Percentiles rank a stretch among this genome's conserved stretches.
phyloP scores from a whole-genome alignment of 2,329 filamentous ascomycete species.

The Ramularia collo-cygni region DNA sequence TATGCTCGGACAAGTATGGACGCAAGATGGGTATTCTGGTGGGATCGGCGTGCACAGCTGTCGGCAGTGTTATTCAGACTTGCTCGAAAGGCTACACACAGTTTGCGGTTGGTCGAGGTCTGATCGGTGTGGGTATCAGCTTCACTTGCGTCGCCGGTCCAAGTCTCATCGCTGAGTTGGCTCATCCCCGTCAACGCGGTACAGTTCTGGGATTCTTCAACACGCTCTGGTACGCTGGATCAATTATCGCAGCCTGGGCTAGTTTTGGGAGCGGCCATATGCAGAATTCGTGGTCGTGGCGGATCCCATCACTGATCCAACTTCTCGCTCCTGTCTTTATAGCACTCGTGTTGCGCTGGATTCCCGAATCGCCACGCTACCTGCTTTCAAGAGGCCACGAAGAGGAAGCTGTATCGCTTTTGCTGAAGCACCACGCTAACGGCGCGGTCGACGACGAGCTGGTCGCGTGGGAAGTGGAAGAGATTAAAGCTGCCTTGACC shows the following conservation, averaged over 20 bases:
- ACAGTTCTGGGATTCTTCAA: constrained; percentile 18
- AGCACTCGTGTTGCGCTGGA: constrained; percentile 13
- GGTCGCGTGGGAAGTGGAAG: constrained; percentile 59
- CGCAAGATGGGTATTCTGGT: constrained; percentile 2
- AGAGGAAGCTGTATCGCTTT: constrained; percentile 51
- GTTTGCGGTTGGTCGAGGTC: constrained; percentile 2
- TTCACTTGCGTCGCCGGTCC: constrained; percentile 1
- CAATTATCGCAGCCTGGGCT: constrained; percentile 21
- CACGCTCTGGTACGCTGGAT: constrained; percentile 19
- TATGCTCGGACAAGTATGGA: not conserved
- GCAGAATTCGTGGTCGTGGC: constrained; percentile 21
- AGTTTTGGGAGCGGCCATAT: constrained; percentile 20
- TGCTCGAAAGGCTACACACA: not conserved
- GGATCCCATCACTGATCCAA: constrained; percentile 23
- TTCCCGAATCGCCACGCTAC: constrained; percentile 24
- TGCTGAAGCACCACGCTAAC: constrained; percentile 58
- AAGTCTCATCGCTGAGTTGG: constrained; percentile 8
- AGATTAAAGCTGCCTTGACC: constrained; percentile 40
- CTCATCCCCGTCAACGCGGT: constrained; percentile 13
- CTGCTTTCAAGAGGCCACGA: constrained; percentile 25
- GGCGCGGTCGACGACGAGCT: constrained; percentile 52
- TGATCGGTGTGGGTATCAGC: constrained; percentile 6
- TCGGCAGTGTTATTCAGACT: constrained; percentile 2
- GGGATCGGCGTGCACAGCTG: constrained; percentile 1
- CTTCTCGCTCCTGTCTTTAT: constrained; percentile 17